Evolutionary conservation across 1,284 basidiomycete species (phyloP).

Genomic region (Sanghuangporus sanghuang): DNA sequence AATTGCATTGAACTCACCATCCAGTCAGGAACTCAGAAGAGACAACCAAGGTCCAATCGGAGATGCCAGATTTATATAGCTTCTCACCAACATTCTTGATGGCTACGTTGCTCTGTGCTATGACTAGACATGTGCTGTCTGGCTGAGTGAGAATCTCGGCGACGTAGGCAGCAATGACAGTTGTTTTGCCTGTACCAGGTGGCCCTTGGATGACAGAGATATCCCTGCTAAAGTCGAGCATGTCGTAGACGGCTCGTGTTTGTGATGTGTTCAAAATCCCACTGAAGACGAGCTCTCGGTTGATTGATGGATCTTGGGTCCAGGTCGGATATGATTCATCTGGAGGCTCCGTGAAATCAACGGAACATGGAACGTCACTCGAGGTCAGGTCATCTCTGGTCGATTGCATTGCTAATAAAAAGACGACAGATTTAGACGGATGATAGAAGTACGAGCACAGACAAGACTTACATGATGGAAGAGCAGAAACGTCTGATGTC

Average conservation of each 20-base stretch:
- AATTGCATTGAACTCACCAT: slow-evolving; percentile 42
- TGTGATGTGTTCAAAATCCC: slow-evolving; percentile 48
- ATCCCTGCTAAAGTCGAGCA: slow-evolving; percentile 31
- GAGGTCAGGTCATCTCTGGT: neutral
- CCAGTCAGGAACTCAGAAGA: slow-evolving; percentile 53
- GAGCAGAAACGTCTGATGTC: neutral
- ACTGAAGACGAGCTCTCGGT: neutral
- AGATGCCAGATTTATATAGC: slow-evolving; percentile 31
- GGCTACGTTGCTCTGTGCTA: slow-evolving; percentile 63
- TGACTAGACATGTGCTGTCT: slow-evolving; percentile 54
- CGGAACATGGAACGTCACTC: neutral
- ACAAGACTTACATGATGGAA: neutral
- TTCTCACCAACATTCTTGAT: slow-evolving; percentile 53
- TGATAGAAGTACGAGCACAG: no score
- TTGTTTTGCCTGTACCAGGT: slow-evolving; percentile 56
- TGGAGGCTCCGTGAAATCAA: no score
- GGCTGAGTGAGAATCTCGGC: slow-evolving; percentile 33
- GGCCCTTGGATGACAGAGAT: slow-evolving; percentile 34
- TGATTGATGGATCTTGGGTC: neutral
- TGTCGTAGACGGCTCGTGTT: slow-evolving; percentile 42
- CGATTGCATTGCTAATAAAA: no score
- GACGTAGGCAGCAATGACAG: slow-evolving; percentile 60
- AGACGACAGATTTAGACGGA: no score
- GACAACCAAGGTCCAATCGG: slow-evolving; percentile 48
- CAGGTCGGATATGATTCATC: neutral